Evolutionary conservation across 116 monocot genomes (phyloP).

Genomic region (Zostera marina): DNA sequence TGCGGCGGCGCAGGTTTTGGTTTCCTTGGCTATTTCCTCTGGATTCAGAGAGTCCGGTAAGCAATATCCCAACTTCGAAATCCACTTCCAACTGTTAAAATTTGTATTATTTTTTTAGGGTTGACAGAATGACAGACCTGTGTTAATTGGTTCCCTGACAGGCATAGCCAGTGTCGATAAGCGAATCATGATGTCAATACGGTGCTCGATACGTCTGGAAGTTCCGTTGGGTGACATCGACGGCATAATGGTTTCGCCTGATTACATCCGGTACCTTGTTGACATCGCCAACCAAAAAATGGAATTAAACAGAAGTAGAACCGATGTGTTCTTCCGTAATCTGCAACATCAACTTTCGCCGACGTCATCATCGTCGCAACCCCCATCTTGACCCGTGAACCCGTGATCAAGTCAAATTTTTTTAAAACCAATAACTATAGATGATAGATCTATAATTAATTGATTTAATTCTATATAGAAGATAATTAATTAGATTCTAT

Average conservation of each 20-base stretch:
- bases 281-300: slow-evolving; percentile 81
- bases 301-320: slow-evolving; percentile 70
- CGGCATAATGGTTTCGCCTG: slow-evolving; percentile 41
- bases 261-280: slow-evolving; percentile 62
- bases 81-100: no score
- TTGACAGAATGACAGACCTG: neutral
- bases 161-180: slow-evolving; percentile 63
- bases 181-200: slow-evolving; percentile 70
- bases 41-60: slow-evolving; percentile 92
- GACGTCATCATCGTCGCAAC: slow-evolving; percentile 29
- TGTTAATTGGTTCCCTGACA: slow-evolving; percentile 6
- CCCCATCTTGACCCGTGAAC: slow-evolving; percentile 24
- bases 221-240: slow-evolving; percentile 57
- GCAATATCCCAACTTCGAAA: neutral
- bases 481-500: no score
- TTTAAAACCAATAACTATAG: no score
- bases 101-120: no score
- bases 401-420: no score
- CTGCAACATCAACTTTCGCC: slow-evolving; percentile 27
- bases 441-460: no score
- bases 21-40: slow-evolving; percentile 41
- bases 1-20: slow-evolving; percentile 43
- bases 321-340: slow-evolving; percentile 39
- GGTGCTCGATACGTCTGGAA: slow-evolving; percentile 88
- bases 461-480: no score